These are phyloP conservation scores for Castanospermum australe DNA, from an alignment of 306 rosid species.

Conservation along the genomic window DNA sequence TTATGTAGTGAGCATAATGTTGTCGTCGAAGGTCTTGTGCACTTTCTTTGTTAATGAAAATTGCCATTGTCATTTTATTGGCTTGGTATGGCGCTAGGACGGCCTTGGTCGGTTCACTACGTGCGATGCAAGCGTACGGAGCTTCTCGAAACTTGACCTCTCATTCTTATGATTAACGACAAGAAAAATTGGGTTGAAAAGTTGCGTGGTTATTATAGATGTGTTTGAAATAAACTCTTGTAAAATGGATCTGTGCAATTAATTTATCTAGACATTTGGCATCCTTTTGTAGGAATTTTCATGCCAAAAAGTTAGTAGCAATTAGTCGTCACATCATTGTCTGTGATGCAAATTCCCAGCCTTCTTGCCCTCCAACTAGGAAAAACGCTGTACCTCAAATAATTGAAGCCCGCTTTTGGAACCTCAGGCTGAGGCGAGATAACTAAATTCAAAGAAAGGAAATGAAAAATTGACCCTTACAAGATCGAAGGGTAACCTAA, in stretches of 20 bases:
- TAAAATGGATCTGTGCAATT: neutral
- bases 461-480: slow-evolving; percentile 9
- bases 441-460: neutral
- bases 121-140: neutral
- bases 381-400: slow-evolving; percentile 28
- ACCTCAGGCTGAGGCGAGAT: slow-evolving; percentile 2
- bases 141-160: neutral
- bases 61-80: neutral
- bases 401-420: slow-evolving; percentile 23
- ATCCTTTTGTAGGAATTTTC: neutral
- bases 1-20: neutral
- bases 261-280: neutral
- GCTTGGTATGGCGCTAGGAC: neutral
- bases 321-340: slow-evolving; percentile 14
- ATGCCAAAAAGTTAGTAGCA: neutral
- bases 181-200: neutral
- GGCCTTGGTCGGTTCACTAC: neutral
- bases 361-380: slow-evolving; percentile 18
- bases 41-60: neutral
- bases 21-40: neutral
- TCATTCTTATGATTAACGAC: neutral
- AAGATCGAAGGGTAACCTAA: neutral
- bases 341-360: neutral
- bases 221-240: neutral
- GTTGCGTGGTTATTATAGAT: neutral